Conservation (phyloP, 805 yeast species). For the Lipomyces yamadae region DNA sequence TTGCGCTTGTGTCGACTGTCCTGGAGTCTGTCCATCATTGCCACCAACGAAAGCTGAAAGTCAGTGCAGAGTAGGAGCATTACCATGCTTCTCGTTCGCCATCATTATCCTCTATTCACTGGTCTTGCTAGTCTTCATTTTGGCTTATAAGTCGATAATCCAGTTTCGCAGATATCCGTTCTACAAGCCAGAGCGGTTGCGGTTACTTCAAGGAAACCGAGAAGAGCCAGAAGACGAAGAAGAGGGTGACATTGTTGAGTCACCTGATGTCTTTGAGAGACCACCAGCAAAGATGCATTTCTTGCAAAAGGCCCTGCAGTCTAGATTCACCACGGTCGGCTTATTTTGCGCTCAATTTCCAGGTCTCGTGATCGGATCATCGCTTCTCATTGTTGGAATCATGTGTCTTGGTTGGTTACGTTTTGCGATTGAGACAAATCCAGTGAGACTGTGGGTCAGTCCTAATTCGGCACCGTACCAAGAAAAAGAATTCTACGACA, state of each 20-base stretch:
- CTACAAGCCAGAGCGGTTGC: constrained; percentile 40
- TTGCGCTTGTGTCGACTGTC: constrained; percentile 93
- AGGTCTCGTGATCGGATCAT: constrained; percentile 52
- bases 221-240: constrained; percentile 44
- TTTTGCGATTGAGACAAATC: constrained; percentile 73
- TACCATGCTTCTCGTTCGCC: constrained; percentile 76
- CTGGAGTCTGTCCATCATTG: constrained; percentile 73
- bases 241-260: constrained; percentile 42
- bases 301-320: constrained; percentile 56
- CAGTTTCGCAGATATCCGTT: constrained; percentile 22
- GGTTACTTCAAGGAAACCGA: constrained; percentile 52
- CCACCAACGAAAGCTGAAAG: constrained; percentile 47
- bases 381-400: constrained; percentile 51
- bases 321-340: constrained; percentile 58
- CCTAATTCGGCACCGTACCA: constrained; percentile 69
- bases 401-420: constrained; percentile 58
- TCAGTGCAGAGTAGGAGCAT: constrained; percentile 59
- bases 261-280: constrained; percentile 39
- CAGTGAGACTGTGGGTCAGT: constrained; percentile 89
- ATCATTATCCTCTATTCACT: constrained; percentile 58
- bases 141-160: constrained; percentile 28
- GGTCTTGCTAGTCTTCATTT: constrained; percentile 40
- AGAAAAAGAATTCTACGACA: constrained; percentile 73
- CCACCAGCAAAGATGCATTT: constrained; percentile 48
- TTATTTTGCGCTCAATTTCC: constrained; percentile 67